Conservation (phyloP, 2,329 filamentous ascomycete genomes). For the Fusarium mundagurra region DNA sequence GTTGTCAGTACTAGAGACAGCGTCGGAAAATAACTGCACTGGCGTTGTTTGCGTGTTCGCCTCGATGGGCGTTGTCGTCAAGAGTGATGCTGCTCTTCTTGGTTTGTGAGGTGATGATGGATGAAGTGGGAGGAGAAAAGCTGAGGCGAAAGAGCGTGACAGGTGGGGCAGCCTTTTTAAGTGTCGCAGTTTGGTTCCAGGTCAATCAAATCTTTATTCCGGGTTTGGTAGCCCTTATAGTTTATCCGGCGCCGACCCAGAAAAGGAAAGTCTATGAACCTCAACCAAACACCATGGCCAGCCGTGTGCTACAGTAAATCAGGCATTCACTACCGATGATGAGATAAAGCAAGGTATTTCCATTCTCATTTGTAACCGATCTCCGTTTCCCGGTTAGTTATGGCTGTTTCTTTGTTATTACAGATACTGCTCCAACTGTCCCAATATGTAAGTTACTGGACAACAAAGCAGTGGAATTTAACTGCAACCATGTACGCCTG, state of each 20-base stretch:
- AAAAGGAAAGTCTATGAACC: slow-evolving; percentile 3
- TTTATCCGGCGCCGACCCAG: slow-evolving; percentile 23
- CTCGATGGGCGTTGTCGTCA: slow-evolving; percentile 29
- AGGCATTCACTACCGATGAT: background rate
- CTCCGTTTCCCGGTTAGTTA: background rate
- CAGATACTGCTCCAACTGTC: background rate
- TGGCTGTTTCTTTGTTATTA: background rate
- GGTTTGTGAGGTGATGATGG: slow-evolving; percentile 33
- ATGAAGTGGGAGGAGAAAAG: slow-evolving; percentile 25
- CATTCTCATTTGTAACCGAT: background rate
- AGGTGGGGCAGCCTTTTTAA: slow-evolving; percentile 38
- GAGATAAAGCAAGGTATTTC: background rate
- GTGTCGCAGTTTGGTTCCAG: slow-evolving; percentile 16
- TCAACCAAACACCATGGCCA: background rate
- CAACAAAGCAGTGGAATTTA: background rate
- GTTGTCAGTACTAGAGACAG: slow-evolving; percentile 31
- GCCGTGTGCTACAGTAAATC: background rate
- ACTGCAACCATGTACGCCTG: background rate
- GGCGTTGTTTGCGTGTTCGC: slow-evolving; percentile 10
- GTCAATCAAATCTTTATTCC: background rate
- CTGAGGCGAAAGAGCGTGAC: slow-evolving; percentile 20
- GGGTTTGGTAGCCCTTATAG: background rate
- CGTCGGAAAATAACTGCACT: slow-evolving; percentile 19
- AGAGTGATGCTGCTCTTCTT: slow-evolving; percentile 16
- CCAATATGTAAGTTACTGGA: background rate